Base-by-base conservation (phyloP, 179 eudicot species). In the Silene vulgaris region DNA sequence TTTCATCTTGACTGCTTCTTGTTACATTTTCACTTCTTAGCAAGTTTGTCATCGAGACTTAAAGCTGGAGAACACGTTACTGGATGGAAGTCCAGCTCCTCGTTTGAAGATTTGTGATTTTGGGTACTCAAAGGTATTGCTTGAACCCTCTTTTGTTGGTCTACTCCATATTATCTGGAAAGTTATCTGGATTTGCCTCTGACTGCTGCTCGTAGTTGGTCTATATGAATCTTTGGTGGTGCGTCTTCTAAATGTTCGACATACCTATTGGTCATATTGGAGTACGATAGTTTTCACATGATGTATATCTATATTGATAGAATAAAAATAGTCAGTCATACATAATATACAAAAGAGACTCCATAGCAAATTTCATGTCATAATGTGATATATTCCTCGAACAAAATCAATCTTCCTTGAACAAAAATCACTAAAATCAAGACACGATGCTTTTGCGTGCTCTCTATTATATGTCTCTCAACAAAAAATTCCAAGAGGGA, bases 31-130 rank as follows among this genome's bases (percentile, higher is more conserved):
- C 65, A 19, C 40, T 71, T 76, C 37, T 28, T 83, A 93, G 98
- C 91, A 93, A 93, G 89, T 93, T 75, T 93, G 98, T 74, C 98
- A 93, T 79, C 90, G 98, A 50, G 98, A 93, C 81, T 79, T 93
- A 76, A 93, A 93, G 79, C 79, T 93, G 84, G 98, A 93, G 84
- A 93, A 93, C 80, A 93, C 98, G 7, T 81, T 93, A 77, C 84
- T 93, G 70, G 98, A 93, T 79, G 98, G 98, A 70, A 93, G 95
- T 86, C 86, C 95, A 20, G 91, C 90, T 75, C 98, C 98, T 48
- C 86, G 97, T 70, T 82, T 93, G 72, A 93, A 93, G 83, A 93
- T 93, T 74, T 93, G 98, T 84, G 98, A 93, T 87, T 93, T 93
- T 82, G 98, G 98, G 59, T 93, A 93, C 80, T 93, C 98, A 19